Percentiles rank a stretch among this genome's conserved stretches.
phyloP scores from a whole-genome alignment of 257 asterid species.

The Echites panduratus region DNA sequence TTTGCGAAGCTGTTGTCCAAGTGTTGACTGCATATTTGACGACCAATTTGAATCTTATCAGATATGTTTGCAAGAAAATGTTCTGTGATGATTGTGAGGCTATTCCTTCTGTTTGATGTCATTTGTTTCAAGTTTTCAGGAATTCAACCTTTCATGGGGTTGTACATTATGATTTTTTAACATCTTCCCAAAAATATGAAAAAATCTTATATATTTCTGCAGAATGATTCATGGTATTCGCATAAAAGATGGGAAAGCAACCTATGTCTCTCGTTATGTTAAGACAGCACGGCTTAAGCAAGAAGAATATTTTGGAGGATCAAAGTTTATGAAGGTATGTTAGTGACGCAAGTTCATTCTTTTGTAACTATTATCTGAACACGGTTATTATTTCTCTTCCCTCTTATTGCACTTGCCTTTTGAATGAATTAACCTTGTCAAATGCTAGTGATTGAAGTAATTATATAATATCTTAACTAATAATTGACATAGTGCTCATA shows the following conservation, averaged over 20 bases:
- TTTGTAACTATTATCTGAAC: background rate
- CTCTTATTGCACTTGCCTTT: background rate
- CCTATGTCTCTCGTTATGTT: slow-evolving; percentile 87
- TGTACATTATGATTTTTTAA: background rate
- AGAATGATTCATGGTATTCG: slow-evolving; percentile 98
- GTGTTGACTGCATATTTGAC: background rate
- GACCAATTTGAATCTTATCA: background rate
- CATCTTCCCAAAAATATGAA: background rate
- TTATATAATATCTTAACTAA: background rate
- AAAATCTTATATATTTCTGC: slow-evolving; percentile 12
- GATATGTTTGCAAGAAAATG: background rate
- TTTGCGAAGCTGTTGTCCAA: background rate
- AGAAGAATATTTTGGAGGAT: slow-evolving; percentile 74
- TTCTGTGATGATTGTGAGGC: background rate
- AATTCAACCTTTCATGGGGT: background rate
- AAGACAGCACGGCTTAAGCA: slow-evolving; percentile 83
- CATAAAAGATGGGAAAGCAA: slow-evolving; percentile 89
- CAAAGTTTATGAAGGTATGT: slow-evolving; percentile 94
- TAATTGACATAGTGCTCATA: background rate
- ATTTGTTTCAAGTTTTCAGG: background rate
- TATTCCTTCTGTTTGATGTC: background rate
- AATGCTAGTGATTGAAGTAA: background rate
- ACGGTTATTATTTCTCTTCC: background rate
- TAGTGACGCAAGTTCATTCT: background rate
- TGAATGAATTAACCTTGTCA: background rate